These are phyloP conservation scores for Colletotrichum truncatum DNA, from an alignment of 2,329 filamentous ascomycete genomes.

Conservation along the genomic window DNA sequence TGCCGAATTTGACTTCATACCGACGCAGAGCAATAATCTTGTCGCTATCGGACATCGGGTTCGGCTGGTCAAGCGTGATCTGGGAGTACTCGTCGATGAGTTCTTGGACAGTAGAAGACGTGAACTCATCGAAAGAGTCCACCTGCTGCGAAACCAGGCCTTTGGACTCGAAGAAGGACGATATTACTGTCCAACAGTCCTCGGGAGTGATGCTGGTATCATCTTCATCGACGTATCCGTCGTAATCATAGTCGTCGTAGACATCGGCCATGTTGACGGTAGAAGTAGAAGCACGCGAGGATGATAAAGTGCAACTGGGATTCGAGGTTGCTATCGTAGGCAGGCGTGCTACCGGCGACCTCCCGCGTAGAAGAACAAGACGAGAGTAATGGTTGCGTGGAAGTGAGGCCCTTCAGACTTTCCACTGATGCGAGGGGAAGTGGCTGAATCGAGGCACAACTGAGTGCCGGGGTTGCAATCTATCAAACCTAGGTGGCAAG, in stretches of 20 bases:
- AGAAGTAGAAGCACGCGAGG: no score
- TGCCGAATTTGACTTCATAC: conserved; percentile 95
- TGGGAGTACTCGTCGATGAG: conserved; percentile 91
- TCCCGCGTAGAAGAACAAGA: no score
- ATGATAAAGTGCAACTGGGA: background rate
- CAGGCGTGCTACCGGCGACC: background rate
- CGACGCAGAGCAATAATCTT: conserved; percentile 86
- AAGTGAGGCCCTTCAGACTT: no score
- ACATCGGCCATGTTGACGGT: conserved; percentile 60
- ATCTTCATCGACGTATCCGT: conserved; percentile 71
- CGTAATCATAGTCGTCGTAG: conserved; percentile 72
- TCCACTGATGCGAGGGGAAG: background rate
- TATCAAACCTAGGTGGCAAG: background rate
- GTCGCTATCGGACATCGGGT: conserved; percentile 78
- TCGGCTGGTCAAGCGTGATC: conserved; percentile 93
- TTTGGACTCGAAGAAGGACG: conserved; percentile 95
- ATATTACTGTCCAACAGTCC: conserved; percentile 98
- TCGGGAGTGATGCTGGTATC: conserved; percentile 86
- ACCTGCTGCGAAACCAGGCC: conserved; percentile 97
- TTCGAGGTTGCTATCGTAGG: background rate
- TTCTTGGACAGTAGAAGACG: conserved; percentile 91
- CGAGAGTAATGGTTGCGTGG: no score
- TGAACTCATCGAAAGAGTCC: conserved; percentile 98
- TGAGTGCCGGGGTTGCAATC: conserved; percentile 10
- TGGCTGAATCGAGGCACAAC: background rate